A percentile compares a stretch with the other conserved stretches of the same genome.
These are phyloP conservation scores for Pythium angustatum DNA, from an alignment of 352 stramenopile genomes.

Conservation along the genomic window DNA sequence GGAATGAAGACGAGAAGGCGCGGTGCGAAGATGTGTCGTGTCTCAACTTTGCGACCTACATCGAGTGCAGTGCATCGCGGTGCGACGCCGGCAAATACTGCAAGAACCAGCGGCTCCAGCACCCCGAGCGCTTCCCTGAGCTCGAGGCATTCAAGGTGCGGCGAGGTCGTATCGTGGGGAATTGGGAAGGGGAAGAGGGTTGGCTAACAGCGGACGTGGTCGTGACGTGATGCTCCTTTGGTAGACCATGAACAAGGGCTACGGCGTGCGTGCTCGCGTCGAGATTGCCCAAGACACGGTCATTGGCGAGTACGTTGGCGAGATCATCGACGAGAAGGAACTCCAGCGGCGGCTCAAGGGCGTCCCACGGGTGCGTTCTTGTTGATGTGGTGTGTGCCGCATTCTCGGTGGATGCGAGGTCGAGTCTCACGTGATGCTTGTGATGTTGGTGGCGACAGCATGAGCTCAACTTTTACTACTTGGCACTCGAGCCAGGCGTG, in stretches of 20 bases:
- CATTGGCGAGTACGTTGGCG: constrained; percentile 91
- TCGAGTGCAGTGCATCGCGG: constrained; percentile 55
- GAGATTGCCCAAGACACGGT: constrained; percentile 64
- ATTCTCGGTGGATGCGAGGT: neutral
- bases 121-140: constrained; percentile 56
- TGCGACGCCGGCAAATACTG: constrained; percentile 59
- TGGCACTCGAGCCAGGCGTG: constrained; percentile 73
- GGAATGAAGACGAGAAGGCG: constrained; percentile 38
- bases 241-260: constrained; percentile 82
- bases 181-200: no score
- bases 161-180: no score
- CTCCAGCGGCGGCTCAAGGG: constrained; percentile 54
- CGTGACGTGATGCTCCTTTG: neutral
- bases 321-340: constrained; percentile 91
- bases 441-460: constrained; percentile 32
- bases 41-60: constrained; percentile 88
- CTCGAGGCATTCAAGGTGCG: constrained; percentile 71
- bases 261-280: constrained; percentile 70
- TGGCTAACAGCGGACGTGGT: neutral
- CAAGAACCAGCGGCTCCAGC: constrained; percentile 77
- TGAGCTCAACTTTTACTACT: constrained; percentile 88
- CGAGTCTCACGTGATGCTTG: neutral
- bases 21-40: constrained; percentile 86
- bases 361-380: constrained; percentile 42
- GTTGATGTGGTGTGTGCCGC: no score